Evolutionary conservation across 257 asterid species (phyloP), one percentile per base, ranked within the genome.

Genomic region (Nemophila menziesii): DNA sequence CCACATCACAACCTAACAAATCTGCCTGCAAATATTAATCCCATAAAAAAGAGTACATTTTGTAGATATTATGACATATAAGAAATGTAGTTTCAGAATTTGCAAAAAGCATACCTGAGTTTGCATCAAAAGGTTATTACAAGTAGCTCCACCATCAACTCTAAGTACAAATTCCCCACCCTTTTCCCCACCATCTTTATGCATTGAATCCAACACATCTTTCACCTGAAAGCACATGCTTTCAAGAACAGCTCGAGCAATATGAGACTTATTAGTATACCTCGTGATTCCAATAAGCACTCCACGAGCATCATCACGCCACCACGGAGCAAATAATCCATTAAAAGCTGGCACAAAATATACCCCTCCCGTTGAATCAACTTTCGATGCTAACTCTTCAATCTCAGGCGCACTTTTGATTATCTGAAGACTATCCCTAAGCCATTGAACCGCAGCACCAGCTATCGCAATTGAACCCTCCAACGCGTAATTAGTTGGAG

Each of bases 371-470:
- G 67, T 46, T 0, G 92, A 71, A 18, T 73, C 77, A 9, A 84
- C 98, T 66, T 72, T 61, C 56, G 55, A 34, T 11, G 98, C 98
- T 79, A 84, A 43, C 41, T 66, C 92, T 65, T 89, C 98, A 11
- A 80, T 80, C 68, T 89, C 98, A 23, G 82, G 49, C 4, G 98
- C 98, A n/a, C 39, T 64, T 43, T 58, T 84, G 42, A 89, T 89
- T 19, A 89, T 48, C 2, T 93, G 93, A n/a, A 89, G 92, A 45
- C 95, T 48, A 27, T 89, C 98, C 46, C 98, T 65, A 6, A 89
- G 86, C 96, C 98, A 89, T 67, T 89, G 98, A 36, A 89, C 98
- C 0, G 96, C 98, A 0, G 98, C 98, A 11, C 98, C 96, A 13
- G 98, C 96, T 16, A 84, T 85, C 33, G 98, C 98, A 41, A 89